Evolutionary conservation across 2,329 filamentous ascomycete genomes (phyloP).

Genomic region (Xylaria sp.): DNA sequence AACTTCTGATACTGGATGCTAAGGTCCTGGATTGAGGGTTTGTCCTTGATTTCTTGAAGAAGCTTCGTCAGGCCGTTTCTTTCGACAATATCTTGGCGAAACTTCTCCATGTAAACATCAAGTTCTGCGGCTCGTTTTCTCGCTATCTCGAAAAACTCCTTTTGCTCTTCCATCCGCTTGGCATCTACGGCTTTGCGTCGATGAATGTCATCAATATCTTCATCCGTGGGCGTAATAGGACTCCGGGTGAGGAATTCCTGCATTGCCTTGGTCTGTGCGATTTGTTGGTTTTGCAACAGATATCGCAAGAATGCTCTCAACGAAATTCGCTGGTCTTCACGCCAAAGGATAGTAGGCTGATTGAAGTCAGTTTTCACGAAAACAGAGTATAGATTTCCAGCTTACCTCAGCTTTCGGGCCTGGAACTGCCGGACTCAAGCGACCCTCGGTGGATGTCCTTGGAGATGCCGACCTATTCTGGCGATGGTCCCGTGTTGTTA

Average conservation of each 20-base stretch:
- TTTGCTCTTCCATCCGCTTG: constrained; percentile 90
- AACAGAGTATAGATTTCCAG: neutral
- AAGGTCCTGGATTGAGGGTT: constrained; percentile 85
- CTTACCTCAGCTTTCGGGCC: constrained; percentile 49
- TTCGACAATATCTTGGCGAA: constrained; percentile 74
- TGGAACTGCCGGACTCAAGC: constrained; percentile 48
- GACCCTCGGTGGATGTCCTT: constrained; percentile 58
- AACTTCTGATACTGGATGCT: constrained; percentile 98
- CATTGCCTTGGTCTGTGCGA: constrained; percentile 85
- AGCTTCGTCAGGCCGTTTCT: constrained; percentile 88
- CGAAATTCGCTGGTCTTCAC: constrained; percentile 91
- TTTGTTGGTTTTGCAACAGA: constrained; percentile 83
- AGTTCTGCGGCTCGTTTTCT: constrained; percentile 88
- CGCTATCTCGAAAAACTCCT: constrained; percentile 94
- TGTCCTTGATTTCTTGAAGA: constrained; percentile 92
- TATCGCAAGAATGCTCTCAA: constrained; percentile 90
- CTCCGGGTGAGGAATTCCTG: constrained; percentile 81
- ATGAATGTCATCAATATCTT: constrained; percentile 84
- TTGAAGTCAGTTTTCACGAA: constrained; percentile 48
- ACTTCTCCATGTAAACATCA: constrained; percentile 98
- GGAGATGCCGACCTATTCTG: constrained; percentile 56
- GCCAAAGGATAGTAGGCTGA: constrained; percentile 73
- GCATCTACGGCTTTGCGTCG: constrained; percentile 85
- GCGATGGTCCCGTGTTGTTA: constrained; percentile 58
- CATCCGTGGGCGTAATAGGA: constrained; percentile 80